Base-by-base conservation (phyloP, 106 monocot species). In the Acorus calamus region DNA sequence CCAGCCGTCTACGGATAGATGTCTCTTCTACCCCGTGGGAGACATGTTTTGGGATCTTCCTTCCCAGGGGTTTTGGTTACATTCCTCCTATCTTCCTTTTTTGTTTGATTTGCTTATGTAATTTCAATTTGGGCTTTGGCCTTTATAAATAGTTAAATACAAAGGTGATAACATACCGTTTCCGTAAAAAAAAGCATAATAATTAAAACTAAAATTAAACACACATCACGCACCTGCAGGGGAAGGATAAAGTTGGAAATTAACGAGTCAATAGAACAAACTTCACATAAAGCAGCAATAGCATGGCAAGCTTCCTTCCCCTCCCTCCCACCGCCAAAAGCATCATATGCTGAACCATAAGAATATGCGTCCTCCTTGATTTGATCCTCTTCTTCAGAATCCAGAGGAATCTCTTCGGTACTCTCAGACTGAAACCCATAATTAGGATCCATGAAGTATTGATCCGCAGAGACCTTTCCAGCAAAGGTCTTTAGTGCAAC, bases 181-280 rank as follows among this genome's bases (percentile, higher is more conserved):
- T 56, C 13, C 11, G 9, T 50, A 44, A 13, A 6, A 52, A 50
- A 41, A 57, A 11, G 10, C 8, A 64, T 56, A 50, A 57, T 11
- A 28, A 28, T 28, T 28, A 28, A 28, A 28, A 28, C 28, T 28
- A 1, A 28, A 28, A 28, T 28, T 28, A 28, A 28, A 28, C 28
- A 1, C 28, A 28, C 28, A 28, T 28, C 28, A n/a, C 52, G 60
- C 55, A 98, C 96, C 83, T 98, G 98, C 59, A 92, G 64, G 11
- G 98, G 98, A 69, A 88, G 76, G 77, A 99, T 85, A 69, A 99
- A 99, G 54, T 92, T 99, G 14, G 98, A 99, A 76, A 99, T 87
- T 55, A 99, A 71, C 6, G 98, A 92, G 68, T 99, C 88, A 66
- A 92, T 92, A 45, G 88, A 87, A 51, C 88, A 92, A 8, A 98